Conservation (phyloP, 768 basidiomycete species). For the Tephrocybe sp. region DNA sequence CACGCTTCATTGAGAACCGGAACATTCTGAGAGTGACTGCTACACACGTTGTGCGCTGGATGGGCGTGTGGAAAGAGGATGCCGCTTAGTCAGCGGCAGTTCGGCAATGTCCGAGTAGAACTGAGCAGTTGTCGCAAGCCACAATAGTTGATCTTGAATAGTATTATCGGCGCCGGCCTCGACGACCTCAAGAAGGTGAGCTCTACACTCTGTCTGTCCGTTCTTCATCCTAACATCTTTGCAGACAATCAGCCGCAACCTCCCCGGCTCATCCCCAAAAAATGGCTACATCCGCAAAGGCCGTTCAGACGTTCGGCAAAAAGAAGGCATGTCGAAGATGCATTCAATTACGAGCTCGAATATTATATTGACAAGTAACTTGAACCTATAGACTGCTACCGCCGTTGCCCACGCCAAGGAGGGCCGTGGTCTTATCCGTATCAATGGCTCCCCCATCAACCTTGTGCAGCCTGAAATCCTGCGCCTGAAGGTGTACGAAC, state of each 20-base stretch:
- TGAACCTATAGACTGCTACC: slow-evolving; percentile 77
- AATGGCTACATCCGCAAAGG: slow-evolving; percentile 78
- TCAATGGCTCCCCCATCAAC: slow-evolving; percentile 96
- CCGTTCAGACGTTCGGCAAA: slow-evolving; percentile 99
- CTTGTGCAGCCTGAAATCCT: slow-evolving; percentile 95
- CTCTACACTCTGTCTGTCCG: neutral
- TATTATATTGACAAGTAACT: slow-evolving; percentile 1
- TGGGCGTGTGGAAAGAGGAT: slow-evolving; percentile 13
- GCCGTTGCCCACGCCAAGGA: slow-evolving; percentile 97
- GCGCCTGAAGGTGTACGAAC: slow-evolving; percentile 98
- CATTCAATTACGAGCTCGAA: slow-evolving; percentile 12
- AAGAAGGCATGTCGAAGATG: slow-evolving; percentile 80
- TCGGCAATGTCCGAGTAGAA: slow-evolving; percentile 33
- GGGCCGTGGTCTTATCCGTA: slow-evolving; percentile 93
- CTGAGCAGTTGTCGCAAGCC: slow-evolving; percentile 43
- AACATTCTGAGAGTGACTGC: slow-evolving; percentile 5
- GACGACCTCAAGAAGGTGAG: slow-evolving; percentile 47
- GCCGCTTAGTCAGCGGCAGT: slow-evolving; percentile 34
- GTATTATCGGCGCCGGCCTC: slow-evolving; percentile 39
- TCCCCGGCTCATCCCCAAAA: slow-evolving; percentile 34
- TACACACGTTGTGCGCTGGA: slow-evolving; percentile 2
- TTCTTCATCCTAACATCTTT: neutral
- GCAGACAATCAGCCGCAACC: slow-evolving; percentile 20
- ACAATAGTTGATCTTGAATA: slow-evolving; percentile 27
- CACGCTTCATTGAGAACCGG: slow-evolving; percentile 1